Evolutionary conservation across 306 rosid species (phyloP).

Genomic region (Leucaena leucocephala): DNA sequence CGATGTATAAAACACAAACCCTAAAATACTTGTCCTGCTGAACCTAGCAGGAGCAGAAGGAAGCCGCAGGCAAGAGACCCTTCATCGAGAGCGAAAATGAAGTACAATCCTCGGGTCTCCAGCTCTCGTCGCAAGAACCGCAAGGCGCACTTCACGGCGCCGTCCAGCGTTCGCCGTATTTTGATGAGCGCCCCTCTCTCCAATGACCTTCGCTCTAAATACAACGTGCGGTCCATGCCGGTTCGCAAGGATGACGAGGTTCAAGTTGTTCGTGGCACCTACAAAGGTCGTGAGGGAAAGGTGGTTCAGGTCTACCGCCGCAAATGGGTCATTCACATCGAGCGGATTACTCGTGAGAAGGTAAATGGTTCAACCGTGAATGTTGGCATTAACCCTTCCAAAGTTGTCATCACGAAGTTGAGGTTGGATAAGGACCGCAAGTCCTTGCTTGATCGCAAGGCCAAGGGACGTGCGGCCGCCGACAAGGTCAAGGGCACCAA

Average conservation of each 20-base stretch:
- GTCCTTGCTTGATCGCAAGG: slow-evolving; percentile 89
- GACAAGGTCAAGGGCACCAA: slow-evolving; percentile 95
- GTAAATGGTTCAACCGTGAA: slow-evolving; percentile 96
- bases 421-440: slow-evolving; percentile 90
- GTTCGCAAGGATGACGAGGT: slow-evolving; percentile 95
- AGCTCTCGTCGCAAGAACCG: slow-evolving; percentile 95
- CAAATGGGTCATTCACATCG: slow-evolving; percentile 94
- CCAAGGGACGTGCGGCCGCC: slow-evolving; percentile 91
- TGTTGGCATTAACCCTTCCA: slow-evolving; percentile 85
- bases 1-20: slow-evolving; percentile 12
- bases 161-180: slow-evolving; percentile 88
- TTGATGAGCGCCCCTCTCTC: slow-evolving; percentile 94
- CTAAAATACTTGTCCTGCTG: slow-evolving; percentile 19
- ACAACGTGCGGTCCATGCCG: slow-evolving; percentile 91
- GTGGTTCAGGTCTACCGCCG: slow-evolving; percentile 92
- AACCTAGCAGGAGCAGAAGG: slow-evolving; percentile 17
- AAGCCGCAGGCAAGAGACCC: slow-evolving; percentile 2
- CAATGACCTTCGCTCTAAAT: slow-evolving; percentile 75
- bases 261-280: slow-evolving; percentile 86
- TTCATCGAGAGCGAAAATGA: slow-evolving; percentile 52
- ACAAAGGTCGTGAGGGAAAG: slow-evolving; percentile 94
- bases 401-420: slow-evolving; percentile 77
- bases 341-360: slow-evolving; percentile 93
- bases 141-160: slow-evolving; percentile 96
- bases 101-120: slow-evolving; percentile 84